Base-by-base conservation (phyloP, 129 eudicot genomes). In the Flaveria ramosissima region DNA sequence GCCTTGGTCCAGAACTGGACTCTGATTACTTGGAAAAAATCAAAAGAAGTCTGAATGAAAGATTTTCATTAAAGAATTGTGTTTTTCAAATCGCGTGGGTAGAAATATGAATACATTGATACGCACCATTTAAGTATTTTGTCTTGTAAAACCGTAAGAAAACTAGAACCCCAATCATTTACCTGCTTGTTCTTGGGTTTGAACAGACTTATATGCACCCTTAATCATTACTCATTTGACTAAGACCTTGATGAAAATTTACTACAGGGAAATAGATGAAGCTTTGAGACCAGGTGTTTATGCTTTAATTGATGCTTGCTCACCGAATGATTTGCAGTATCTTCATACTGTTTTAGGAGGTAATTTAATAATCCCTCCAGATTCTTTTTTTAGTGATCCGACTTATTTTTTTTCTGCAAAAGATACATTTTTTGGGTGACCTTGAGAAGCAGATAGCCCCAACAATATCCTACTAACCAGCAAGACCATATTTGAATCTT, bases 331-430 rank as follows among this genome's bases (percentile, higher is more conserved):
- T 83, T 92, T 94, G 71, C 97, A 94, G 56, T 87, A 80, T 71
- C 87, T 94, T 75, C 98, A 91, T 78, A 91, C 97, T 2, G 83
- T 79, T 71, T 89, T 91, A 82, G 98, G 98, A 87, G 98, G 98
- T 89, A 81, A 80, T 77, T 47, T 15, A 39, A 39, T 23, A 65
- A 15, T 68, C 55, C n/a, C 21, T 73, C 42, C 0, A 4, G 52
- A 71, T 51, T 51, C 56, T 55, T 63, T 1, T 45, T 9, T 45
- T 9, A 36, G 41, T 36, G 8, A 36, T 36, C 7, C 7, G 1
- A 36, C 7, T 36, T 1, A n/a, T 36, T 36, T 36, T 36, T 36
- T 36, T 36, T 5, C 1, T 30, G 36, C 41, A 36, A 36, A 36
- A 36, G 41, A 36, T 36, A 0, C 41, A 36, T 36, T 36, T 36